Conservation (phyloP, 2,329 filamentous ascomycete genomes). For the Calonectria naviculata region DNA sequence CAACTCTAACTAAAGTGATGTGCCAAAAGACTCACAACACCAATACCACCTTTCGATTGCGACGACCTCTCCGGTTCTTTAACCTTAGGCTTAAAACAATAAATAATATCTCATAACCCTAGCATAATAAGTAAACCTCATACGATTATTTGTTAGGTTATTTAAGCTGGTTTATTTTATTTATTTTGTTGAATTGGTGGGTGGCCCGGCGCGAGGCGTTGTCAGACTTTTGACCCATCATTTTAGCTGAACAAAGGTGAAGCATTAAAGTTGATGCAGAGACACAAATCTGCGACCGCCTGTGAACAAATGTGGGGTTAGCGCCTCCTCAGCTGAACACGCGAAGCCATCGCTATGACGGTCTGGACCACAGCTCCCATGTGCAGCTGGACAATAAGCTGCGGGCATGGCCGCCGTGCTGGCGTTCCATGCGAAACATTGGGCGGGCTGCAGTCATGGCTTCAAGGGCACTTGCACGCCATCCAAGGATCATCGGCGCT, state of each 20-base stretch:
- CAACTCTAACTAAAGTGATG: too few relatives aligned
- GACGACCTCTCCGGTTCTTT: too few relatives aligned
- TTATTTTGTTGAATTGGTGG: not conserved
- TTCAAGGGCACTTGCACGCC: not conserved
- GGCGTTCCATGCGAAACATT: slow-evolving; percentile 27
- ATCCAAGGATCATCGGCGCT: not conserved
- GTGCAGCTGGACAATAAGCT: not conserved
- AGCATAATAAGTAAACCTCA: too few relatives aligned
- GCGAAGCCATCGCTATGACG: not conserved
- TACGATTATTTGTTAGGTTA: too few relatives aligned
- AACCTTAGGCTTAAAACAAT: too few relatives aligned
- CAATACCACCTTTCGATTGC: too few relatives aligned
- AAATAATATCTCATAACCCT: too few relatives aligned
- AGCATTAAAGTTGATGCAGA: not conserved
- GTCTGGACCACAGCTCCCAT: not conserved
- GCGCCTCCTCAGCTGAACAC: slow-evolving; percentile 25
- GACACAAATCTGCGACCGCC: slow-evolving; percentile 18
- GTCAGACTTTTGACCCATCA: too few relatives aligned
- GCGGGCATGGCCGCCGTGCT: not conserved
- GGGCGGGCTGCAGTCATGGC: not conserved
- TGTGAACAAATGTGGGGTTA: not conserved
- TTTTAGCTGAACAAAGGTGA: slow-evolving; percentile 32
- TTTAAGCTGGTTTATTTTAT: too few relatives aligned
- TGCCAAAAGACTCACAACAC: too few relatives aligned
- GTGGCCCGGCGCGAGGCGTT: too few relatives aligned